These are phyloP conservation scores for Gracilaria gracilis DNA, from an alignment of 23 red algal species.

Conservation along the genomic window DNA sequence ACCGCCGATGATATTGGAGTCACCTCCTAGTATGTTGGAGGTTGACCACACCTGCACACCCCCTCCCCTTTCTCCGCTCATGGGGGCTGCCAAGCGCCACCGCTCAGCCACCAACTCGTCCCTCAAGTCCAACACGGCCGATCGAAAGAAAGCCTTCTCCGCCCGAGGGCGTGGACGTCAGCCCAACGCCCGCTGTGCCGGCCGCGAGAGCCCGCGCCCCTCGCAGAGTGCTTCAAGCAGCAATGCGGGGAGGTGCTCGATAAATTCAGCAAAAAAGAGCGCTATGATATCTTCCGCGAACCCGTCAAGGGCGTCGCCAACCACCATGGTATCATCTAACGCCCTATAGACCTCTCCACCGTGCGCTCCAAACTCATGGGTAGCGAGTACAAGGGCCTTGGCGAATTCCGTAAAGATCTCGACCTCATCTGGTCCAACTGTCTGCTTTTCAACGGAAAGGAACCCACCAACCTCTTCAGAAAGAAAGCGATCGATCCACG, in stretches of 20 bases:
- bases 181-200: conserved; percentile 59
- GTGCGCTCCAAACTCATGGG: conserved; percentile 69
- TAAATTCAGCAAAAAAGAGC: conserved; percentile 72
- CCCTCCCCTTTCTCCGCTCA: no score
- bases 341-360: no score
- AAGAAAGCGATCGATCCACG: no score
- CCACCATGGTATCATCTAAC: conserved; percentile 73
- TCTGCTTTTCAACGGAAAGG: no score
- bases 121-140: conserved; percentile 56
- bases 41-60: no score
- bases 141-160: conserved; percentile 37
- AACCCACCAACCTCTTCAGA: no score
- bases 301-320: conserved; percentile 73
- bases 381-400: conserved; percentile 64
- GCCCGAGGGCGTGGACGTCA: conserved; percentile 51
- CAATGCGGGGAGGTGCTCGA: conserved; percentile 72
- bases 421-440: conserved; percentile 87
- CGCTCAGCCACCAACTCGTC: conserved; percentile 55
- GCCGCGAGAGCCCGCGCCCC: conserved; percentile 43
- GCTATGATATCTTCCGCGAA: conserved; percentile 66
- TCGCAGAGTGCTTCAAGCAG: conserved; percentile 55
- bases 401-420: conserved; percentile 74
- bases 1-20: no score
- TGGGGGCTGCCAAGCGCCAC: conserved; percentile 68
- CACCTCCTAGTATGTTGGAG: no score